Conservation (phyloP, 208 protist genomes). For the Leishmania lainsoni region DNA sequence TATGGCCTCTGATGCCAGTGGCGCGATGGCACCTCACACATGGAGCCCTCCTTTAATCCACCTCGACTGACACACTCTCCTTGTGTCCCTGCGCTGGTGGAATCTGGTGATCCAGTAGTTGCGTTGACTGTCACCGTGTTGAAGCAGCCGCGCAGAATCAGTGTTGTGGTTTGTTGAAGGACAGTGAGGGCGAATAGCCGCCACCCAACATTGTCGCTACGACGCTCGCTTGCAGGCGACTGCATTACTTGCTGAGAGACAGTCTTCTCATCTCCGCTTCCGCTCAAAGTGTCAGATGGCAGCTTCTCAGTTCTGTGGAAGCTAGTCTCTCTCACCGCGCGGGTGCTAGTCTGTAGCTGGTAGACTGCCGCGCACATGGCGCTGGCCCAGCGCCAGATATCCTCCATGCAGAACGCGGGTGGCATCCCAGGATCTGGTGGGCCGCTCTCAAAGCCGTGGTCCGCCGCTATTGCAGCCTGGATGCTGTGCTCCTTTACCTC, state of each 20-base stretch:
- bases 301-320: background rate
- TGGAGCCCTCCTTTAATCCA: background rate
- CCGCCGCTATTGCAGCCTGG: background rate
- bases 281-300: background rate
- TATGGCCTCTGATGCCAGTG: background rate
- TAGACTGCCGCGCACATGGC: constrained; percentile 16
- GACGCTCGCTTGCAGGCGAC: background rate
- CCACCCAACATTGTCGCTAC: constrained; percentile 1
- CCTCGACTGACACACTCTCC: background rate
- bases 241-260: background rate
- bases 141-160: constrained; percentile 24
- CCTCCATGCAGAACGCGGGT: background rate
- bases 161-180: constrained; percentile 9
- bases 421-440: constrained; percentile 6
- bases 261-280: background rate
- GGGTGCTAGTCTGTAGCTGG: constrained; percentile 13
- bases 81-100: background rate
- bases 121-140: background rate
- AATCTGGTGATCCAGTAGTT: background rate
- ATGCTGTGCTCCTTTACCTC: background rate
- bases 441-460: background rate
- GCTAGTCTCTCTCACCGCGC: background rate
- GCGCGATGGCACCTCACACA: background rate
- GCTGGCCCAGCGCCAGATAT: constrained; percentile 10
- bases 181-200: constrained; percentile 14